phyloP scores from a whole-genome alignment of 1,139 yeast species.

The Tardiomyces blankii region DNA sequence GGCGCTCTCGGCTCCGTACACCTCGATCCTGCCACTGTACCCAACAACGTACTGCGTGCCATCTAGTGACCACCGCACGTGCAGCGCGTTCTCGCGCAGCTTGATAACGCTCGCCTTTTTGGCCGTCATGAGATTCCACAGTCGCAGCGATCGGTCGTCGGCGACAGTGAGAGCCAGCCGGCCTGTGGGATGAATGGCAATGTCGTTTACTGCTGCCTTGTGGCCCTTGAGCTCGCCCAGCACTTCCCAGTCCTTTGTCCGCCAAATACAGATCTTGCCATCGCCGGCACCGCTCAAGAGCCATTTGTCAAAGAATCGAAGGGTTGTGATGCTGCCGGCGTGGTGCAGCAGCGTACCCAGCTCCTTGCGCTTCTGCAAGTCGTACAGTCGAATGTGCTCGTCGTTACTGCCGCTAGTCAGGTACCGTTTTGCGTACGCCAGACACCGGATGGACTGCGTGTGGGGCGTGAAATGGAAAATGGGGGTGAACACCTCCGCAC shows the following conservation, averaged over 20 bases:
- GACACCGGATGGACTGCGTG: conserved; percentile 70
- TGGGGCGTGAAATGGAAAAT: conserved; percentile 95
- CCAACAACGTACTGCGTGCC: conserved; percentile 74
- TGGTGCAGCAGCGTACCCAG: conserved; percentile 85
- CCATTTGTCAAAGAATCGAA: conserved; percentile 75
- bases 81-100: conserved; percentile 35
- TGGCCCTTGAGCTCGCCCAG: conserved; percentile 87
- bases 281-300: conserved; percentile 84
- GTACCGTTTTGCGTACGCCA: conserved; percentile 76
- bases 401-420: conserved; percentile 93
- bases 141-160: conserved; percentile 66
- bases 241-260: conserved; percentile 95
- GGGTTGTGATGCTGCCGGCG: conserved; percentile 74
- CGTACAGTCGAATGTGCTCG: conserved; percentile 91
- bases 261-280: conserved; percentile 83
- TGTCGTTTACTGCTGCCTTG: conserved; percentile 58
- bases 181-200: conserved; percentile 89
- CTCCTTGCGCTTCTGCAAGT: conserved; percentile 87
- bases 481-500: conserved; percentile 57
- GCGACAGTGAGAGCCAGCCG: conserved; percentile 85
- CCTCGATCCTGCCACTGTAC: conserved; percentile 47
- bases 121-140: conserved; percentile 98
- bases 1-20: conserved; percentile 59
- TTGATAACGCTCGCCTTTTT: conserved; percentile 82
- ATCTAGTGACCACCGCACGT: conserved; percentile 29